phyloP scores from a whole-genome alignment of 169 alveolate genomes.

The Plasmodium fragile region DNA sequence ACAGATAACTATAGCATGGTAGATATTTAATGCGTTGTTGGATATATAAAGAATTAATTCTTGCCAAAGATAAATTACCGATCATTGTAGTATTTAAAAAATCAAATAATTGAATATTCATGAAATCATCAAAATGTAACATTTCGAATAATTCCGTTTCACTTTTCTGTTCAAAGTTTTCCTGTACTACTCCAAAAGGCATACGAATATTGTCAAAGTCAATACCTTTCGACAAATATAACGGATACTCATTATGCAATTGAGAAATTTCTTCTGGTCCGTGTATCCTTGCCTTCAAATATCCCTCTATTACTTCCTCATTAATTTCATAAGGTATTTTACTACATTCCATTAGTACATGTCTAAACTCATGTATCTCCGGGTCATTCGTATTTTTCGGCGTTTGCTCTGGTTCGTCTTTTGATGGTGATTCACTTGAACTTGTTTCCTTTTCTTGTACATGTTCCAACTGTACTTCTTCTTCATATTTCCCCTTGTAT shows the following conservation, averaged over 20 bases:
- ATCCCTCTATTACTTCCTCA: neutral
- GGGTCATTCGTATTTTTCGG: neutral
- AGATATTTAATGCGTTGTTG: neutral
- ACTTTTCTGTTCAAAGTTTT: neutral
- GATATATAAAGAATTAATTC: neutral
- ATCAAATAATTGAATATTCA: neutral
- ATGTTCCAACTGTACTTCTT: neutral
- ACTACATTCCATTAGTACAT: neutral
- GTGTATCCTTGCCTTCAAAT: slow-evolving; percentile 4
- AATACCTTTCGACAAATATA: slow-evolving; percentile 12
- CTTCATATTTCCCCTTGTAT: neutral
- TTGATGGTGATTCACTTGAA: neutral
- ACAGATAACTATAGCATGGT: neutral
- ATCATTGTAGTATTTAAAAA: slow-evolving; percentile 2
- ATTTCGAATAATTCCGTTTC: neutral
- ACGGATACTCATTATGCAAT: slow-evolving; percentile 5
- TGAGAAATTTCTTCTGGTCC: neutral
- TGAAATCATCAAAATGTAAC: slow-evolving; percentile 17
- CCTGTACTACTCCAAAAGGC: slow-evolving; percentile 9
- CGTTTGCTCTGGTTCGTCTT: neutral
- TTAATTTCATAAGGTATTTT: neutral
- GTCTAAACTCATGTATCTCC: neutral
- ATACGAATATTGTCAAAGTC: neutral
- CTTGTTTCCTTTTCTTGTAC: neutral
- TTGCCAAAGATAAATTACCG: slow-evolving; percentile 19